These are phyloP conservation scores for Calvatia gigantea DNA, from an alignment of 768 basidiomycete genomes.

Conservation along the genomic window DNA sequence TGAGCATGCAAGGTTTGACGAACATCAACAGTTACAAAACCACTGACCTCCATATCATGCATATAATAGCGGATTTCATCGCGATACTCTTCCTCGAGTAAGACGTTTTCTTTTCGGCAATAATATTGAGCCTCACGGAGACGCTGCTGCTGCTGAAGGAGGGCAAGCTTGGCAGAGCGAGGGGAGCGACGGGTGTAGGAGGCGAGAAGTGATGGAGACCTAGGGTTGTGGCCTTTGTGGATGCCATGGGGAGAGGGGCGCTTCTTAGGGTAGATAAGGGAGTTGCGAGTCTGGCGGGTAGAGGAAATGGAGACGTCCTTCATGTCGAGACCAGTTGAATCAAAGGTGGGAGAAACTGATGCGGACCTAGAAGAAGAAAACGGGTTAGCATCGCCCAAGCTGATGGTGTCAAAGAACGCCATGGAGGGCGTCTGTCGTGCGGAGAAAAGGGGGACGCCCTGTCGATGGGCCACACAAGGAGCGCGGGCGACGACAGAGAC, in stretches of 20 bases:
- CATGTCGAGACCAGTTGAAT: constrained; percentile 55
- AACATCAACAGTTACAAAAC: constrained; percentile 14
- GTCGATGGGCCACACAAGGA: neutral
- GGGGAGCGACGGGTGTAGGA: constrained; percentile 61
- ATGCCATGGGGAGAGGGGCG: constrained; percentile 82
- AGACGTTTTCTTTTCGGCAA: constrained; percentile 66
- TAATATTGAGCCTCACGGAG: constrained; percentile 69
- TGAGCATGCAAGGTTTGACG: constrained; percentile 9
- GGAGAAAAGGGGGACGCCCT: constrained; percentile 14
- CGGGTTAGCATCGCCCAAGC: constrained; percentile 22
- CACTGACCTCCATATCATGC: constrained; percentile 96
- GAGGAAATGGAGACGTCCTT: constrained; percentile 68
- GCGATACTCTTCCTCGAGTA: constrained; percentile 93
- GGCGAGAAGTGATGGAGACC: constrained; percentile 48
- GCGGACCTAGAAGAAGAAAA: constrained; percentile 33
- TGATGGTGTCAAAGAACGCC: constrained; percentile 21
- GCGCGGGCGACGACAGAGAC: neutral
- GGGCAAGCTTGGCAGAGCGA: constrained; percentile 57
- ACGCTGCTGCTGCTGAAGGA: constrained; percentile 54
- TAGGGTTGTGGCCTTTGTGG: constrained; percentile 64
- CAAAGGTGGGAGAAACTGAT: constrained; percentile 41
- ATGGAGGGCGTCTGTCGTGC: constrained; percentile 20
- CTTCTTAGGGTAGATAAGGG: constrained; percentile 76
- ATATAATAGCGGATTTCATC: constrained; percentile 93
- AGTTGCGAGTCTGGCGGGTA: constrained; percentile 58